Base-by-base conservation (phyloP, 257 asterid genomes). In the Scutellaria baicalensis region DNA sequence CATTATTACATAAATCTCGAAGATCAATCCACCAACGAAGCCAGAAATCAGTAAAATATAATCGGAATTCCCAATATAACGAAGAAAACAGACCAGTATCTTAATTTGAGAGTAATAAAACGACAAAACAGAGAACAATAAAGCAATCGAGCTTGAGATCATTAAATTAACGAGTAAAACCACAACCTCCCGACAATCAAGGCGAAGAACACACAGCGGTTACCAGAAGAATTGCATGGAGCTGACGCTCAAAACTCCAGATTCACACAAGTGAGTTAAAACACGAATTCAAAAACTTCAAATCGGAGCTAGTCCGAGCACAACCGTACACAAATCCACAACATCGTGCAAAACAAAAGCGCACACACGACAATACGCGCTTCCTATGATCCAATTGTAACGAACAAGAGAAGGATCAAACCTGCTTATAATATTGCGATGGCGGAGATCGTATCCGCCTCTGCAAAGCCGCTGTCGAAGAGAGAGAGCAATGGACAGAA, bases 371-470 rank as follows among this genome's bases (percentile, higher is more conserved):
- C 47, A 14, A 38, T 6, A 66, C 5, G 64, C 56, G 44, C 8
- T 56, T 14, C 27, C 55, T 50, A 6, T 5, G 6, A 16, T 60
- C 33, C 23, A 74, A 8, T 38, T 16, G 56, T 10, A 18, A 58
- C 5, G 35, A 33, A 17, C 4, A 18, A 3, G 44, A 48, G 6
- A 66, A 10, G 10, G 18, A 71, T 62, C 70, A 64, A 69, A 74
- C 83, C 85, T 45, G 44, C 35, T 57, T 31, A 48, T 45, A 54
- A 9, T 40, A 66, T 31, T 9, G 36, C 57, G 78, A 55, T 58
- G 74, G 73, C 79, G 72, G 74, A 78, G 66, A 62, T 21, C 49
- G 33, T 8, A 78, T 52, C 77, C 68, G 74, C 81, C 77, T 63
- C 17, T 75, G 75, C 69, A 71, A 72, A 27, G 23, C 65, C 77